These are phyloP conservation scores for Ochromonas danica DNA, from an alignment of 108 stramenopile species.

Conservation along the genomic window DNA sequence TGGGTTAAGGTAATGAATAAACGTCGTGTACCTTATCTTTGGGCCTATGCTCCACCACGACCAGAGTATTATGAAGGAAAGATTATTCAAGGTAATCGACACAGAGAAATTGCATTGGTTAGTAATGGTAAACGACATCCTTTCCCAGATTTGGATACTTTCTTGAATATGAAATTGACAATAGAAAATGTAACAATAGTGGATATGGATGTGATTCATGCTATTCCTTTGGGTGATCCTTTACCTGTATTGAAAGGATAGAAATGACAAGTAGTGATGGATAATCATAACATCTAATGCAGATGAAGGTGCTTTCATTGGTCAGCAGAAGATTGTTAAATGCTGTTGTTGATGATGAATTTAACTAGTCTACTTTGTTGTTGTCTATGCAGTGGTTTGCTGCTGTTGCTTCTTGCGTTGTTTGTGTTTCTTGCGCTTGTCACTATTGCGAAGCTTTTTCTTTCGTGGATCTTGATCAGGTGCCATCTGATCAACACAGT, in stretches of 20 bases:
- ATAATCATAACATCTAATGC: too few species aligned
- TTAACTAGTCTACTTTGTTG: too few species aligned
- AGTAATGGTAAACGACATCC: background rate
- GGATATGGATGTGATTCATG: background rate
- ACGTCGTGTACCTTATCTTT: background rate
- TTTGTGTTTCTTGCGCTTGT: conserved; percentile 2
- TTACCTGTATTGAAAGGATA: too few species aligned
- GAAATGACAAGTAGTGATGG: too few species aligned
- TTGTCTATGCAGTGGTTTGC: too few species aligned
- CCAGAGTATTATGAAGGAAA: background rate
- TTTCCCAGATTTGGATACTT: background rate
- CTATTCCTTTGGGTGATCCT: background rate
- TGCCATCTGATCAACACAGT: too few species aligned
- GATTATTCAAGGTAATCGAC: background rate
- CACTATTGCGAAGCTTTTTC: background rate
- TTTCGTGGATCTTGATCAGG: conserved; percentile 29
- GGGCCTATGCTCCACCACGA: background rate
- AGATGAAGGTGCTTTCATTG: background rate
- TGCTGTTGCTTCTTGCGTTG: conserved; percentile 13
- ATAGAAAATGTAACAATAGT: background rate
- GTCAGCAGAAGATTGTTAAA: background rate
- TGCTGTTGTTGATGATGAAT: background rate
- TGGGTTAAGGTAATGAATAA: conserved; percentile 11
- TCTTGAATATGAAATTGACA: background rate
- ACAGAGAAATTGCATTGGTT: background rate